Evolutionary conservation across 2,329 filamentous ascomycete genomes (phyloP).

Genomic region (Fusarium pseudoanthophilum): DNA sequence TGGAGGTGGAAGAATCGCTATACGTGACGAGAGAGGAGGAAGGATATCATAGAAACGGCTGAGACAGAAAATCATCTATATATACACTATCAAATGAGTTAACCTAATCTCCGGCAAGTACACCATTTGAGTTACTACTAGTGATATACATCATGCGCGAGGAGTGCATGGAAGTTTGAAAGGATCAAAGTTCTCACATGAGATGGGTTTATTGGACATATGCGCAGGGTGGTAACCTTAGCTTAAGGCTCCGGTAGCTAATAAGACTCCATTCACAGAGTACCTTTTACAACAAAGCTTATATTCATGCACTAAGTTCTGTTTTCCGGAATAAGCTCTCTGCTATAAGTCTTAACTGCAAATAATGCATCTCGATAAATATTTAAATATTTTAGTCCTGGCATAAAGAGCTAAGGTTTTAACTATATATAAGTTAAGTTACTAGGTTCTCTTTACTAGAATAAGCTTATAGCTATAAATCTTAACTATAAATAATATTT

Average conservation of each 20-base stretch:
- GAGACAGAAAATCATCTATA: neutral
- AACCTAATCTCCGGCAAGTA: accelerated
- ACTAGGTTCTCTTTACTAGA: too few species aligned
- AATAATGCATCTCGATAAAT: accelerated
- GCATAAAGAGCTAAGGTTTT: neutral
- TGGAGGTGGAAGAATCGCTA: accelerated
- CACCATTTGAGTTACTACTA: neutral
- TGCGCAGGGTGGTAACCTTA: too few species aligned
- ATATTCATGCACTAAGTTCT: neutral
- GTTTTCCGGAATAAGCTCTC: neutral
- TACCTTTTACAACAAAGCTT: too few species aligned
- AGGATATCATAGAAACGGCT: accelerated
- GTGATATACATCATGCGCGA: neutral
- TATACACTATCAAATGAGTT: neutral
- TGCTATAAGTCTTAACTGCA: neutral
- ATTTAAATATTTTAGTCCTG: neutral
- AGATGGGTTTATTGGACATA: neutral
- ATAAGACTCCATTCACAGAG: too few species aligned
- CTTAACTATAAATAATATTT: too few species aligned
- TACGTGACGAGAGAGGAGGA: accelerated
- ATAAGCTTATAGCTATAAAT: too few species aligned
- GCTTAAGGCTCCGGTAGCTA: too few species aligned
- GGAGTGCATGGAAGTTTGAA: neutral
- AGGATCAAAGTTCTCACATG: accelerated
- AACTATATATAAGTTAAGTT: neutral